Evolutionary conservation across 495 filamentous ascomycete species (phyloP).

Genomic region (Penicillium steckii): DNA sequence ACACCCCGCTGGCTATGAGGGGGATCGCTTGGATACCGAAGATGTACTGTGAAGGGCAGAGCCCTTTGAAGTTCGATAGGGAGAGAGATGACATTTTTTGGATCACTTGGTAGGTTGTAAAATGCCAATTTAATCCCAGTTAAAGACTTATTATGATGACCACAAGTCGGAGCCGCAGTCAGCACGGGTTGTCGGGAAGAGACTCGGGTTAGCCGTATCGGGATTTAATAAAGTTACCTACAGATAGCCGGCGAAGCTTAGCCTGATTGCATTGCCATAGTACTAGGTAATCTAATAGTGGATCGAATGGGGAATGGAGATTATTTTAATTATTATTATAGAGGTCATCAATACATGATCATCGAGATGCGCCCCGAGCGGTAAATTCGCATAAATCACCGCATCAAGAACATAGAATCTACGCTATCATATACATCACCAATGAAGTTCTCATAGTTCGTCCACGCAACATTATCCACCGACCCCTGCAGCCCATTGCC

Average conservation of each 20-base stretch:
- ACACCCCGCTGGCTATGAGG: constrained; percentile 19
- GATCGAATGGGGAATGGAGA: background rate
- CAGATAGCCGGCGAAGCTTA: too few relatives aligned
- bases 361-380: background rate
- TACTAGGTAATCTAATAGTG: too few relatives aligned
- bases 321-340: background rate
- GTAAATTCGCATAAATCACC: background rate
- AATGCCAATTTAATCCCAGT: too few relatives aligned
- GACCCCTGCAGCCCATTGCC: background rate
- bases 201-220: too few relatives aligned
- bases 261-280: too few relatives aligned
- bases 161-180: too few relatives aligned
- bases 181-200: background rate
- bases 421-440: constrained; percentile 30
- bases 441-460: constrained; percentile 36
- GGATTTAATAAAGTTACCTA: too few relatives aligned
- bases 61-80: background rate
- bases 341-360: background rate
- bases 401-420: constrained; percentile 22
- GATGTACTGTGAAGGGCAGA: constrained; percentile 17
- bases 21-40: constrained; percentile 23
- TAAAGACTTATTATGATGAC: too few relatives aligned
- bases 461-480: constrained; percentile 27
- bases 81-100: background rate
- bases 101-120: too few relatives aligned